Conservation (phyloP, 2,329 filamentous ascomycete species). For the Penicillium occitanis region DNA sequence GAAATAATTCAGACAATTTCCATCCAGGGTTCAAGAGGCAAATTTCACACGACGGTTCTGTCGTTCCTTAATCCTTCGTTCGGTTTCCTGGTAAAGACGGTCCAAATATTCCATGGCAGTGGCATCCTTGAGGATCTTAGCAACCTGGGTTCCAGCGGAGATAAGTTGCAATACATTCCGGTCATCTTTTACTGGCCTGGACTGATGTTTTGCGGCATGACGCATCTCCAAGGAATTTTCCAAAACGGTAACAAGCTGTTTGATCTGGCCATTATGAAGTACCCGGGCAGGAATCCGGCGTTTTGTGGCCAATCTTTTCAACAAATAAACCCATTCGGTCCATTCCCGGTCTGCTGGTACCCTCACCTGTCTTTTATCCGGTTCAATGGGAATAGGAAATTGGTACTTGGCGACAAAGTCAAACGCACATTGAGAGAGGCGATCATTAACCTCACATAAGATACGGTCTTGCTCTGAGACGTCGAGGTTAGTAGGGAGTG, state of each 20-base stretch:
- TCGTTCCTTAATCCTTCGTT: conserved; percentile 73
- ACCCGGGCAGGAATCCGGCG: conserved; percentile 79
- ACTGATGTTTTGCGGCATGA: conserved; percentile 80
- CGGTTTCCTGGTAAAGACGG: conserved; percentile 76
- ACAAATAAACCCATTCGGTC: conserved; percentile 88
- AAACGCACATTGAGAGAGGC: conserved; percentile 80
- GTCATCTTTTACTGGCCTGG: conserved; percentile 80
- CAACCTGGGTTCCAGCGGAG: conserved; percentile 81
- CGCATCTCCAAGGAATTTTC: conserved; percentile 88
- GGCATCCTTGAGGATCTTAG: conserved; percentile 82
- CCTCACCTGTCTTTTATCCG: conserved; percentile 76
- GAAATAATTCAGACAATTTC: neutral
- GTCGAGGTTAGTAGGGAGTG: conserved; percentile 77
- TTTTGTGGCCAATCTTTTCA: conserved; percentile 83
- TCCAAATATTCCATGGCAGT: conserved; percentile 80
- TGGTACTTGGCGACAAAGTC: conserved; percentile 91
- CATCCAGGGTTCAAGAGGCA: conserved; percentile 21
- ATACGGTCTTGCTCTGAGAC: conserved; percentile 84
- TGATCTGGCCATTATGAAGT: conserved; percentile 86
- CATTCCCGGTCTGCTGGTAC: conserved; percentile 77
- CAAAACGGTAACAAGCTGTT: conserved; percentile 82
- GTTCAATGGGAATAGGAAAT: conserved; percentile 80
- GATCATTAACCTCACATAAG: conserved; percentile 76
- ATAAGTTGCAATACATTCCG: conserved; percentile 85
- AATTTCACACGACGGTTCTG: conserved; percentile 41